These are phyloP conservation scores for Fusarium clavum DNA, from an alignment of 2,329 filamentous ascomycete species.

Conservation along the genomic window DNA sequence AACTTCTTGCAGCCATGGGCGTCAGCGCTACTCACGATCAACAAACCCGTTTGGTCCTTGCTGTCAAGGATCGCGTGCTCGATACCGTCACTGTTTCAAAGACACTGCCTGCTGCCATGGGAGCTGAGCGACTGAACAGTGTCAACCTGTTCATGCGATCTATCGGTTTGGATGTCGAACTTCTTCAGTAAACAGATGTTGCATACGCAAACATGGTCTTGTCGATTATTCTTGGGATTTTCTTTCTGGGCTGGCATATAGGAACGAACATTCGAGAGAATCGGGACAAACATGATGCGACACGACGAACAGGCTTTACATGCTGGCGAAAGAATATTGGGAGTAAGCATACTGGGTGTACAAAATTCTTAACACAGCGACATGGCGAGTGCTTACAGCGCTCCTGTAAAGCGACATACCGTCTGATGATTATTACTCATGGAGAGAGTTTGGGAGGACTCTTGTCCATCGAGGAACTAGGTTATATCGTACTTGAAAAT, in stretches of 20 bases:
- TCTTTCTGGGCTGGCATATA: slow-evolving; percentile 45
- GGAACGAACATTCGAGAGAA: slow-evolving; percentile 41
- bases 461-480: slow-evolving; percentile 28
- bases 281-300: slow-evolving; percentile 36
- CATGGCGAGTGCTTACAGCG: slow-evolving; percentile 32
- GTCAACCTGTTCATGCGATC: slow-evolving; percentile 99
- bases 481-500: slow-evolving; percentile 41
- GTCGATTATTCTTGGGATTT: slow-evolving; percentile 44
- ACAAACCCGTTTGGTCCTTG: slow-evolving; percentile 92
- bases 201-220: slow-evolving; percentile 33
- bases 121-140: slow-evolving; percentile 83
- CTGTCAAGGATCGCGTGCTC: slow-evolving; percentile 98
- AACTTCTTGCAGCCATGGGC: slow-evolving; percentile 94
- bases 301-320: slow-evolving; percentile 30
- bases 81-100: slow-evolving; percentile 91
- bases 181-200: slow-evolving; percentile 57
- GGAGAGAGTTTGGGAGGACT: slow-evolving; percentile 33
- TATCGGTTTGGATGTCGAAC: slow-evolving; percentile 96
- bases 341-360: slow-evolving; percentile 40
- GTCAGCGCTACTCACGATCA: slow-evolving; percentile 94
- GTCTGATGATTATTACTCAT: slow-evolving; percentile 29
- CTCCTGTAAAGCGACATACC: slow-evolving; percentile 37
- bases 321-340: slow-evolving; percentile 40
- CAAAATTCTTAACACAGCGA: slow-evolving; percentile 29
- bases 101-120: slow-evolving; percentile 88